Evolutionary conservation across 192 early-diverging fungal genomes (phyloP), one percentile per base, ranked within the genome.

Genomic region (Backusella circina): DNA sequence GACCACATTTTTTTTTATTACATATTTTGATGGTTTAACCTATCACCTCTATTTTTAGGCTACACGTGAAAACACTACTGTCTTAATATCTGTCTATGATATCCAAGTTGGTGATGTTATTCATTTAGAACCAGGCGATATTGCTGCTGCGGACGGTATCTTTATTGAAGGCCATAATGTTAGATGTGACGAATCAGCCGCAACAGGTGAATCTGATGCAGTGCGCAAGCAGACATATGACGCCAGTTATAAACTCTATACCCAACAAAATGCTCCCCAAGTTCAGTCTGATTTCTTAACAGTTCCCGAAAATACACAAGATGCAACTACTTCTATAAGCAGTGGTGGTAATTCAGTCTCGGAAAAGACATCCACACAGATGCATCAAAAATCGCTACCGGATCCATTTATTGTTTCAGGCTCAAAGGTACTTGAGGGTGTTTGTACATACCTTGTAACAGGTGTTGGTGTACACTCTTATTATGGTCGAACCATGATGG

Each of bases 151-250:
- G 5, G 98, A 99, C 77, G 98, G 93, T 31, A 83, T 99, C 31
- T 90, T 96, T 26, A 71, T 99, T 31, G 83, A 87, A 15, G 90
- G 91, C 5, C 93, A 93, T 72, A 95, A 95, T 78, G 80, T 99
- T 35, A 84, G 86, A 32, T 92, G 91, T 71, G 98, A 99, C 78
- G 98, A 99, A 83, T 94, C 92, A 16, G 90, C 96, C 6, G 90
- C 95, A 37, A 98, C 97, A 6, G 98, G 98, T 70, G 98, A 99
- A 83, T 91, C 94, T n/a, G 90, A 96, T 75, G 90, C 96, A 3
- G 91, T 99, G 21, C 86, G 89, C 64, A 99, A 99, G 78, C 83
- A 86, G 67, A 78, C 83, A 0, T 82, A 85, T 31, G 90, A 89
- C 21, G 87, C 89, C 18, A 84, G 82, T 72, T 77, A 70, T 21